These are phyloP conservation scores for Candida coleopterorum DNA, from an alignment of 805 yeast genomes.

Conservation along the genomic window DNA sequence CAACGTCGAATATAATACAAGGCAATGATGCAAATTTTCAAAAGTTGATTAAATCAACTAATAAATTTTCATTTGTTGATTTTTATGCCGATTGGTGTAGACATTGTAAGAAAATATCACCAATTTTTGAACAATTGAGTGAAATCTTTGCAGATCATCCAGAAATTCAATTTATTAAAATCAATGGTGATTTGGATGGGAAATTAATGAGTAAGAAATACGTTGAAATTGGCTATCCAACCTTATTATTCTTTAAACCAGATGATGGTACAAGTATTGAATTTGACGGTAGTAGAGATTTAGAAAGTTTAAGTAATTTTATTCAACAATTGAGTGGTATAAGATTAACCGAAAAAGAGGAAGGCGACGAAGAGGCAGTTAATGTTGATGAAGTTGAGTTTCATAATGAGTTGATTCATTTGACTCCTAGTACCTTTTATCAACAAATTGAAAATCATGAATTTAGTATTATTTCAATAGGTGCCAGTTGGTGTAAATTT, in stretches of 20 bases:
- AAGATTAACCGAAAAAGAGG: constrained; percentile 9
- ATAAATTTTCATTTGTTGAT: constrained; percentile 40
- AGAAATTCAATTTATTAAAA: constrained; percentile 47
- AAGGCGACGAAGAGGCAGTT: constrained; percentile 5
- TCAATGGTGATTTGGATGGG: constrained; percentile 56
- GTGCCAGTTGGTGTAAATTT: constrained; percentile 58
- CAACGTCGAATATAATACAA: constrained; percentile 26
- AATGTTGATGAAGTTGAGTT: constrained; percentile 8
- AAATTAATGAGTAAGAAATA: constrained; percentile 45
- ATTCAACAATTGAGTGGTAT: constrained; percentile 35
- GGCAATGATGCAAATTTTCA: constrained; percentile 50
- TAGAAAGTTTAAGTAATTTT: constrained; percentile 49
- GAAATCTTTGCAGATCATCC: constrained; percentile 22
- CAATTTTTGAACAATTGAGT: constrained; percentile 39
- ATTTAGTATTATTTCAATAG: constrained; percentile 45
- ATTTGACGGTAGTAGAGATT: constrained; percentile 51
- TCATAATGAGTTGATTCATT: constrained; percentile 16
- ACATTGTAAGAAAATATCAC: constrained; percentile 58
- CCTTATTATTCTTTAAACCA: constrained; percentile 54
- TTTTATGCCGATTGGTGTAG: constrained; percentile 71
- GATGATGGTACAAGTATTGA: constrained; percentile 33
- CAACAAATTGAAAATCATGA: constrained; percentile 28
- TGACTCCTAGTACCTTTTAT: constrained; percentile 42
- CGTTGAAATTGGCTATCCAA: constrained; percentile 62
- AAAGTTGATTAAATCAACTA: constrained; percentile 51